Evolutionary conservation across 176 grass and related monocot species (phyloP).

Genomic region (Oryza officinalis): DNA sequence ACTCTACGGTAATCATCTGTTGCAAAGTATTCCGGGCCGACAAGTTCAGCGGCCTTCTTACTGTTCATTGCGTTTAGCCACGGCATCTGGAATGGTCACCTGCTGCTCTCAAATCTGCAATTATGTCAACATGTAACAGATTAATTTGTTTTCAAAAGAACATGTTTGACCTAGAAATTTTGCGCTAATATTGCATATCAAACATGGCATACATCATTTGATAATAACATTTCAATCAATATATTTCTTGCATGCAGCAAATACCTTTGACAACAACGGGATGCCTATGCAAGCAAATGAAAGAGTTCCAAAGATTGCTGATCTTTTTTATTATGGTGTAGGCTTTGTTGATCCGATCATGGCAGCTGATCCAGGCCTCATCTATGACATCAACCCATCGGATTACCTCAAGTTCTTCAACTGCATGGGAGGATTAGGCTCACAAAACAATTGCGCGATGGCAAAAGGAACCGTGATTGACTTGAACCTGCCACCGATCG

Average conservation of each 20-base stretch:
- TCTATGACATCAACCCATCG: constrained; percentile 52
- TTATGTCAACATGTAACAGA: too few species aligned
- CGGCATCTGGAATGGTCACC: too few species aligned
- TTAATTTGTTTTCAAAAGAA: too few species aligned
- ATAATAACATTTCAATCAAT: too few species aligned
- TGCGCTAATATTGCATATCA: too few species aligned
- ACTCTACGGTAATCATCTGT: too few species aligned
- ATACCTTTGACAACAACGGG: constrained; percentile 25
- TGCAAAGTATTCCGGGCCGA: too few species aligned
- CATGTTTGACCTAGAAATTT: too few species aligned
- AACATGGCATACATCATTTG: too few species aligned
- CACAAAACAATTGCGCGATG: not conserved
- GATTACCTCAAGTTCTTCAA: constrained; percentile 53
- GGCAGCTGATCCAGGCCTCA: constrained; percentile 54
- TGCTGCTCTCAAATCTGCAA: too few species aligned
- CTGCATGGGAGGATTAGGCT: constrained; percentile 17
- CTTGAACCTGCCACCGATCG: constrained; percentile 47
- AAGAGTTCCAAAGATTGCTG: constrained; percentile 33
- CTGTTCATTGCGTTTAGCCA: too few species aligned
- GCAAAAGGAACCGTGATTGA: not conserved
- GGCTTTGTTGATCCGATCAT: constrained; percentile 47
- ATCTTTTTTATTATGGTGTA: constrained; percentile 66
- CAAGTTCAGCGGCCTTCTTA: too few species aligned
- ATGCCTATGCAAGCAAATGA: constrained; percentile 44
- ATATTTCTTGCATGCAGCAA: constrained; percentile 19